A percentile compares a stretch with the other conserved stretches of the same genome.
These are phyloP conservation scores for Penicillium sp. DNA, from an alignment of 2,329 filamentous ascomycete species.

Conservation along the genomic window DNA sequence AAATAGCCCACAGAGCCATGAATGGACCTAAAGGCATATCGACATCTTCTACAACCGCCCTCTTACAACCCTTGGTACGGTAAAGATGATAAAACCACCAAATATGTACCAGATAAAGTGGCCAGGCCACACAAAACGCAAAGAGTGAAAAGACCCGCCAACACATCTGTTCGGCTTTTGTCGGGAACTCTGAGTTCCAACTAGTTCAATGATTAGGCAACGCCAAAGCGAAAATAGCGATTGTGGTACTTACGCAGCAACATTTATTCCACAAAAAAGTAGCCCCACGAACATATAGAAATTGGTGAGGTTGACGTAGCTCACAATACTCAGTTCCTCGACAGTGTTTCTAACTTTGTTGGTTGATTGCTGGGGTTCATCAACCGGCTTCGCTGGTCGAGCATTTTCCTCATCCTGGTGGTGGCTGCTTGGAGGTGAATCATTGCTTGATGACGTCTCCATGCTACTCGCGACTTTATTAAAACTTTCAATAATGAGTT, in stretches of 20 bases:
- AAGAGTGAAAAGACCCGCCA: slow-evolving; percentile 8
- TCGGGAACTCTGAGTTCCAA: slow-evolving; percentile 9
- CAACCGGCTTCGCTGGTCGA: neutral
- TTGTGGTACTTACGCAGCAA: slow-evolving; percentile 8
- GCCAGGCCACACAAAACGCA: neutral
- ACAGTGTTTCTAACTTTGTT: neutral
- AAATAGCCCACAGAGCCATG: neutral
- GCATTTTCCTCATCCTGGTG: neutral
- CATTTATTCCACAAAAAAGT: slow-evolving; percentile 6
- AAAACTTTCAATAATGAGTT: neutral
- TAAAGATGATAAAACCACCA: neutral
- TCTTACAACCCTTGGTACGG: neutral
- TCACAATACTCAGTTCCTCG: neutral
- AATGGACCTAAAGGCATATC: neutral
- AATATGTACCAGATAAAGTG: neutral
- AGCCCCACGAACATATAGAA: slow-evolving; percentile 3
- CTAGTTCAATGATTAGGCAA: neutral
- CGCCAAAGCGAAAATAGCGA: neutral
- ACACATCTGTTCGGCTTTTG: neutral
- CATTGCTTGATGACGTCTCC: neutral
- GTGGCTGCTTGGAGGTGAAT: neutral
- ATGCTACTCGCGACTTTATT: no score
- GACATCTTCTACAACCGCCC: neutral
- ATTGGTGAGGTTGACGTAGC: neutral
- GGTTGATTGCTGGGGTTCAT: neutral